Base-by-base conservation (phyloP, 176 grass and related monocot species). In the Leersia perrieri region DNA sequence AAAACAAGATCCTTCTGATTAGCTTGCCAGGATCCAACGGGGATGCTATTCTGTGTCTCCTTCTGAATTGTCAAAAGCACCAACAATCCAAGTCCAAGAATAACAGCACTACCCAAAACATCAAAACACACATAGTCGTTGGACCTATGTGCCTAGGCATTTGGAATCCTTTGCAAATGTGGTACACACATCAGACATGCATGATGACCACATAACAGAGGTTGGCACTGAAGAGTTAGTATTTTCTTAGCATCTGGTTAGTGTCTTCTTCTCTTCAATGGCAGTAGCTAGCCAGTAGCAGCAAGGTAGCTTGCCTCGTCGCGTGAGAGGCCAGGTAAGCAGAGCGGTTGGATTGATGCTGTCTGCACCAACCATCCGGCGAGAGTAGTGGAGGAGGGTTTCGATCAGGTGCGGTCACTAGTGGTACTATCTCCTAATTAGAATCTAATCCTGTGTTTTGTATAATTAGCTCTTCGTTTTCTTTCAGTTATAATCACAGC, bases 271-370 rank as follows among this genome's bases (percentile, higher is more conserved):
- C 31, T 18, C 28, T 25, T 16, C 28, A 49, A 13, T 77, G 26
- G 73, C 18, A 5, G 68, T 44, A 45, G 23, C 47, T 51, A 51
- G 18, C 18, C 16, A 15, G 16, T 15, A 47, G 44, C 44, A 47
- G 10, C 13, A 47, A 15, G 44, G 44, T 18, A n/a, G 47, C n/a
- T 28, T 20, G 29, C 26, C 1, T 29, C 73, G 58, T 88, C 66
- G 67, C 86, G 66, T 77, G 74, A 78, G 58, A 1, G 47, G 23
- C 18, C 84, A 84, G 81, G 32, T 15, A 49, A 11, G 9, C 47
- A 13, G 22, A 38, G 65, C 41, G 30, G 87, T 84, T 89, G 82
- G 40, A 72, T 29, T 25, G 87, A 33, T n/a, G 40, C 87, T 75
- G 29, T 82, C 85, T n/a, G 32, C 26, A 58, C 84, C 60, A 80